Percentiles rank a stretch among this genome's conserved stretches.
These are phyloP conservation scores for Penicillium diatomitis DNA, from an alignment of 495 filamentous ascomycete genomes.

Conservation along the genomic window DNA sequence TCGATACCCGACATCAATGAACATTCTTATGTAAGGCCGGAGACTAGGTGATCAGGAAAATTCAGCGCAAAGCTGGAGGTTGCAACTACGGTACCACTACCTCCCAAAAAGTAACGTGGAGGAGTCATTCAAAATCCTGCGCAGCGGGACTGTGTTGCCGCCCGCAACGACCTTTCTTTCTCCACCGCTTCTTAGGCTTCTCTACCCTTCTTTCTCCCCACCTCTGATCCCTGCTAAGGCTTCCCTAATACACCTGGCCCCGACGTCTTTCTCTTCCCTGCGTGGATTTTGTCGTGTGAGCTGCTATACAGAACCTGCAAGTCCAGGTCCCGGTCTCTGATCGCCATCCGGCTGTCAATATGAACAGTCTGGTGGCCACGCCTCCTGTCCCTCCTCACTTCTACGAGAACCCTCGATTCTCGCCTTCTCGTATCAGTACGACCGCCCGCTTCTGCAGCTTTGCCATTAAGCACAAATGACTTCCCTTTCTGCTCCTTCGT, in stretches of 20 bases:
- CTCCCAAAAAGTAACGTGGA: slow-evolving; percentile 8
- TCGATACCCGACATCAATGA: background rate
- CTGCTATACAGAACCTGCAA: background rate
- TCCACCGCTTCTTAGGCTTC: slow-evolving; percentile 36
- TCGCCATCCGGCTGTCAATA: slow-evolving; percentile 39
- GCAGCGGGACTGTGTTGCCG: slow-evolving; percentile 32
- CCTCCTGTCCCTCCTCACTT: slow-evolving; percentile 71
- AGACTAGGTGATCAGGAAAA: too few relatives aligned
- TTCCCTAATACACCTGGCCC: slow-evolving; percentile 23
- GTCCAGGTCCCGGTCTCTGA: slow-evolving; percentile 4
- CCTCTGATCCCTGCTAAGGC: slow-evolving; percentile 23
- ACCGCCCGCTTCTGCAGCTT: slow-evolving; percentile 3
- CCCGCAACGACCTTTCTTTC: slow-evolving; percentile 30
- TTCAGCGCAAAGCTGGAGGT: too few relatives aligned
- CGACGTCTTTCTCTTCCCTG: slow-evolving; percentile 8
- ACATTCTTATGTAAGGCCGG: too few relatives aligned
- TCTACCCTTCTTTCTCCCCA: slow-evolving; percentile 31
- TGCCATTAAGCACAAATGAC: background rate
- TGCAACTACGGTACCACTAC: too few relatives aligned
- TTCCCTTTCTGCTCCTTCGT: background rate
- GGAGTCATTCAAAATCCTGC: slow-evolving; percentile 18
- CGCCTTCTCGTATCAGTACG: slow-evolving; percentile 63
- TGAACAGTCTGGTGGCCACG: slow-evolving; percentile 55
- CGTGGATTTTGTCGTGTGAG: slow-evolving; percentile 5
- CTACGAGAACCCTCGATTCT: slow-evolving; percentile 59